A percentile compares a stretch with the other conserved stretches of the same genome.
Evolutionary conservation across 73 alveolate genomes (phyloP).

Genomic region (Paramecium pentaurelia): DNA sequence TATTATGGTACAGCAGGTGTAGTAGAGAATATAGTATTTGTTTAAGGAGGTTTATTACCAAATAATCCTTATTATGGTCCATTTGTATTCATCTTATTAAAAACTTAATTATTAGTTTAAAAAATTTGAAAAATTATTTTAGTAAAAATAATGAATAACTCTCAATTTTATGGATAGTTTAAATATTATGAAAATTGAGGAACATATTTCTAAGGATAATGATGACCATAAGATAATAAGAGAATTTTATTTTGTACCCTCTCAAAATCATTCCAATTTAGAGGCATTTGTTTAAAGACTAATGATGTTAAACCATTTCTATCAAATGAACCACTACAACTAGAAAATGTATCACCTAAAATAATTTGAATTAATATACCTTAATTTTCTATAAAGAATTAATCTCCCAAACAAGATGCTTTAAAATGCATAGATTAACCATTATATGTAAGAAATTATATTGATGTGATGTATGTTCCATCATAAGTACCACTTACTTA

Average conservation of each 20-base stretch:
- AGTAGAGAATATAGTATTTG: not conserved
- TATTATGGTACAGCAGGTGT: not conserved
- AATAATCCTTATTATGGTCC: not conserved
- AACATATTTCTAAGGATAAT: not conserved
- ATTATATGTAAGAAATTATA: not conserved
- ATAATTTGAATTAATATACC: not conserved
- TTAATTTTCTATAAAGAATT: not conserved
- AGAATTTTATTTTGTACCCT: not conserved
- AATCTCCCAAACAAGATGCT: not conserved
- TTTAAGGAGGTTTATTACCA: not conserved
- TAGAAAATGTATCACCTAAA: not conserved
- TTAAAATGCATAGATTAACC: not conserved
- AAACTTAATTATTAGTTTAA: not conserved
- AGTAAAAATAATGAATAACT: not conserved
- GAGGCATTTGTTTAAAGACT: not conserved
- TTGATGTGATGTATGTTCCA: not conserved
- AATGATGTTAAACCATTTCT: not conserved
- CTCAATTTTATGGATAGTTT: not conserved
- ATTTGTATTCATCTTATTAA: not conserved
- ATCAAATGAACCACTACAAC: not conserved
- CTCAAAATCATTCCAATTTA: not conserved
- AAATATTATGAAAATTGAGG: not conserved
- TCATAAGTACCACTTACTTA: not conserved
- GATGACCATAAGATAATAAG: not conserved
- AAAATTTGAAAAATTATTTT: not conserved